Percentiles rank a stretch among this genome's conserved stretches.
Evolutionary conservation across 2,329 filamentous ascomycete species (phyloP).

Genomic region (Trichoderma hamatum): DNA sequence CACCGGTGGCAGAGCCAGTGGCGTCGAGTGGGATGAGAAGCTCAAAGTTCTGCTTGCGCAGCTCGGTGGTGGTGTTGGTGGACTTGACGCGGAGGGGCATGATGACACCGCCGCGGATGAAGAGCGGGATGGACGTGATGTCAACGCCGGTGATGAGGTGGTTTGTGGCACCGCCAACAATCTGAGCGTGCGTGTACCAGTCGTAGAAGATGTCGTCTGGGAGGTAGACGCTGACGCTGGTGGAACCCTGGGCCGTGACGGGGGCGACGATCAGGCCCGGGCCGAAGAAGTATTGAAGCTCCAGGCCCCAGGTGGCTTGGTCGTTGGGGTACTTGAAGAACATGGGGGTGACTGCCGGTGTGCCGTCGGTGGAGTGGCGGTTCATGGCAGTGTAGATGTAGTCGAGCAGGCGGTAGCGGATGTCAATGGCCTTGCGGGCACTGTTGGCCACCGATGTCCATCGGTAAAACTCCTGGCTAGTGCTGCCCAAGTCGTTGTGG

Average conservation of each 20-base stretch:
- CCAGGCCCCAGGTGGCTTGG: conserved; percentile 48
- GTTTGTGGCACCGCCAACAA: conserved; percentile 46
- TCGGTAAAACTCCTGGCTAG: conserved; percentile 67
- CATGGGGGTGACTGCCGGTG: conserved; percentile 68
- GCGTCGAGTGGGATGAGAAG: conserved; percentile 68
- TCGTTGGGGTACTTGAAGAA: conserved; percentile 70
- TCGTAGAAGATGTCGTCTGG: conserved; percentile 56
- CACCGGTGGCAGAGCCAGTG: conserved; percentile 65
- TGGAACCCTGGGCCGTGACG: conserved; percentile 49
- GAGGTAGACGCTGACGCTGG: conserved; percentile 52
- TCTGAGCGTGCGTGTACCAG: conserved; percentile 51
- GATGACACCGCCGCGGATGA: conserved; percentile 67
- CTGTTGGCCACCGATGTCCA: conserved; percentile 66
- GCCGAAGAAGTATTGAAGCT: conserved; percentile 57
- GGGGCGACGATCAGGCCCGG: conserved; percentile 53
- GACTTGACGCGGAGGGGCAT: conserved; percentile 60
- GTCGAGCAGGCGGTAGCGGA: conserved; percentile 78
- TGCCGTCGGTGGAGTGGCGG: conserved; percentile 61
- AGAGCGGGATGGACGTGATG: conserved; percentile 62
- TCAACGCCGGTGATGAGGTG: conserved; percentile 44
- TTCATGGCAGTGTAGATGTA: conserved; percentile 77
- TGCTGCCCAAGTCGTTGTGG: conserved; percentile 57
- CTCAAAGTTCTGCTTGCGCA: conserved; percentile 69
- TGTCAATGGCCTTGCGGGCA: conserved; percentile 68
- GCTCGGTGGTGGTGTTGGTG: conserved; percentile 65